Evolutionary conservation across 2,329 filamentous ascomycete genomes (phyloP).

Genomic region (Laburnicola sp.): DNA sequence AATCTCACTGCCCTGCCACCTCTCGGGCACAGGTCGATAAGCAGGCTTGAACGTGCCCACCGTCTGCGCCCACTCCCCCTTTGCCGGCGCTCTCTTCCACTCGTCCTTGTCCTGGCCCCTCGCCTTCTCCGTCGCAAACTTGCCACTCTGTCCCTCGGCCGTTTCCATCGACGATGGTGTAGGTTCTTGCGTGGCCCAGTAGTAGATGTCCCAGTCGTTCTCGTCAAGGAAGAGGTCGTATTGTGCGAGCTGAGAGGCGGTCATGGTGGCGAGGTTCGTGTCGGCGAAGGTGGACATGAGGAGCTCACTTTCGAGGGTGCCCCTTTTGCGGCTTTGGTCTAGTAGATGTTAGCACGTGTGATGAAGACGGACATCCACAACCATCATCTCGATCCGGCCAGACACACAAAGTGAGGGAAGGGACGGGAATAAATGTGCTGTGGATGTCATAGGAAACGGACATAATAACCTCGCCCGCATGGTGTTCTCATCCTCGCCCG

Average conservation of each 20-base stretch:
- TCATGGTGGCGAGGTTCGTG: constrained; percentile 74
- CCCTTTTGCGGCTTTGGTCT: constrained; percentile 97
- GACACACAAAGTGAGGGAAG: neutral
- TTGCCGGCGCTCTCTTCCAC: constrained; percentile 57
- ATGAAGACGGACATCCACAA: constrained; percentile 4
- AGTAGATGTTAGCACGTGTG: constrained; percentile 11
- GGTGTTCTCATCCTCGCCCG: constrained; percentile 80
- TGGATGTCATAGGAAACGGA: constrained; percentile 43
- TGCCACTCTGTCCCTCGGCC: constrained; percentile 56
- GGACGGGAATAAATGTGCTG: constrained; percentile 3
- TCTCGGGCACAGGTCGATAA: constrained; percentile 82
- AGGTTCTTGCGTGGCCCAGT: constrained; percentile 93
- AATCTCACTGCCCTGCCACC: constrained; percentile 85
- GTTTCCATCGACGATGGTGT: constrained; percentile 61
- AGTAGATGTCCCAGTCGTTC: constrained; percentile 99
- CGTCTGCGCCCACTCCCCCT: constrained; percentile 95
- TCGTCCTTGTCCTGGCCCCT: constrained; percentile 52
- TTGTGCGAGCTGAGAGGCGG: constrained; percentile 70
- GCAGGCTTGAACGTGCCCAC: constrained; percentile 91
- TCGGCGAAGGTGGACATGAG: constrained; percentile 95
- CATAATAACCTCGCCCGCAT: constrained; percentile 86
- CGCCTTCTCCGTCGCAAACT: constrained; percentile 48
- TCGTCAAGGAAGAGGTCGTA: constrained; percentile 96
- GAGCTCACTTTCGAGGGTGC: constrained; percentile 93
- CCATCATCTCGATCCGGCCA: neutral